Conservation (phyloP, 441 rosid species). For the Croton setiger region DNA sequence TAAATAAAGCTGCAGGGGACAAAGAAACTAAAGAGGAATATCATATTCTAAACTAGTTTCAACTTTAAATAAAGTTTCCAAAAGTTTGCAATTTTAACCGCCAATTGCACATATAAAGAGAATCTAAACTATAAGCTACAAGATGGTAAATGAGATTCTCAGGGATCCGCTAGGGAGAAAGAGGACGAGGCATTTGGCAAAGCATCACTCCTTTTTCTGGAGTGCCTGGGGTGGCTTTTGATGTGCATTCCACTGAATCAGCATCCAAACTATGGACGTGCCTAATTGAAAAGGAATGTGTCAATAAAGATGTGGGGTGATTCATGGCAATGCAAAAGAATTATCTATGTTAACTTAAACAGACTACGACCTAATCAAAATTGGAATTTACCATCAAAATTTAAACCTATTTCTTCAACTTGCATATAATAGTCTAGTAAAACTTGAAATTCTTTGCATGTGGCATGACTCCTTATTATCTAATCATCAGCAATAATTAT, state of each 20-base stretch:
- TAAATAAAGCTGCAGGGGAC: neutral
- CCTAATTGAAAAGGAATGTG: constrained; percentile 34
- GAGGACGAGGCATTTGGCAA: neutral
- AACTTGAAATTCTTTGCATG: neutral
- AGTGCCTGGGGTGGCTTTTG: constrained; percentile 36
- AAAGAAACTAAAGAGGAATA: neutral
- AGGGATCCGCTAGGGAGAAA: neutral
- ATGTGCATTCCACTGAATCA: constrained; percentile 65
- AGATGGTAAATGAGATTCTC: neutral
- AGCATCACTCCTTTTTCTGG: constrained; percentile 26
- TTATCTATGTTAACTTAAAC: neutral
- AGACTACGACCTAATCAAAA: neutral
- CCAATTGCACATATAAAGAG: too few relatives aligned
- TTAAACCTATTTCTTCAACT: neutral
- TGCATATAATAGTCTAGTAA: neutral
- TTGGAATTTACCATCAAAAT: too few relatives aligned
- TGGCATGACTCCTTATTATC: neutral
- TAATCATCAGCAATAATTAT: neutral
- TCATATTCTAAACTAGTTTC: neutral
- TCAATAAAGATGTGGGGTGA: neutral
- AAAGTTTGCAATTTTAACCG: neutral
- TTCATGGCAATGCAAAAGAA: neutral
- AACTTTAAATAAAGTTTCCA: neutral
- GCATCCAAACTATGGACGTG: constrained; percentile 83
- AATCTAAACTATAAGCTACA: constrained; percentile 4